These are phyloP conservation scores for Phytophthora foliorum DNA, from an alignment of 352 stramenopile species.

Conservation along the genomic window DNA sequence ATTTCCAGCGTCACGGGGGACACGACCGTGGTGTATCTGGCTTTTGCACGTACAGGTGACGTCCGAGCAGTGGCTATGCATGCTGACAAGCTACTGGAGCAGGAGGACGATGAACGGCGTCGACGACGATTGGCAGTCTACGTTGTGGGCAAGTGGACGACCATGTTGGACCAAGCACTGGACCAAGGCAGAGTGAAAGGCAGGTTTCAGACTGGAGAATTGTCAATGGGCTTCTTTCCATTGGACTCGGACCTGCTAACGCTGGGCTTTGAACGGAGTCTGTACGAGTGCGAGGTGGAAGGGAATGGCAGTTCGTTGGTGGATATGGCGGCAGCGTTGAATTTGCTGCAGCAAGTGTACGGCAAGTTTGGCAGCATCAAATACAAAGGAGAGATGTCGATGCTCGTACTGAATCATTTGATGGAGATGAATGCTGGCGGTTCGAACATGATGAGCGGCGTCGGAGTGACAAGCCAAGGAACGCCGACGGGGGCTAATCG, in stretches of 20 bases:
- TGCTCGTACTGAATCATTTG: conserved; percentile 72
- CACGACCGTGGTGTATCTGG: conserved; percentile 59
- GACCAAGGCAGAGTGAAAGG: conserved; percentile 43
- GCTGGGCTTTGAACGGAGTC: conserved; percentile 57
- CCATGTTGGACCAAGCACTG: conserved; percentile 58
- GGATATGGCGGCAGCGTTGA: conserved; percentile 58
- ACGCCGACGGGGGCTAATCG: background rate
- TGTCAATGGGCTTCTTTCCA: conserved; percentile 67
- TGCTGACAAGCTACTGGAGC: conserved; percentile 43
- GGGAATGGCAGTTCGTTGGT: conserved; percentile 60
- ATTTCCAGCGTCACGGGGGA: conserved; percentile 40
- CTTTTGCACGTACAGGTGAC: conserved; percentile 50
- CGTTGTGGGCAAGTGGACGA: conserved; percentile 61
- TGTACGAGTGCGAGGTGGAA: conserved; percentile 63
- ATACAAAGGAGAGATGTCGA: conserved; percentile 81
- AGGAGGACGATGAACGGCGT: conserved; percentile 26
- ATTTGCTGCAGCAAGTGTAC: conserved; percentile 66
- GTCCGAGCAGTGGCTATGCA: conserved; percentile 59
- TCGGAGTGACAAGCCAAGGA: conserved; percentile 1
- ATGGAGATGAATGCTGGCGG: conserved; percentile 55
- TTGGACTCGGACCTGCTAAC: conserved; percentile 71
- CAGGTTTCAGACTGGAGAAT: conserved; percentile 48
- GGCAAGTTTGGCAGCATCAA: conserved; percentile 76
- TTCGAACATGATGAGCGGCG: conserved; percentile 23
- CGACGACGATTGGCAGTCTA: conserved; percentile 44